Evolutionary conservation across 2,329 filamentous ascomycete species (phyloP).

Genomic region (Ophiostoma fasciatum): DNA sequence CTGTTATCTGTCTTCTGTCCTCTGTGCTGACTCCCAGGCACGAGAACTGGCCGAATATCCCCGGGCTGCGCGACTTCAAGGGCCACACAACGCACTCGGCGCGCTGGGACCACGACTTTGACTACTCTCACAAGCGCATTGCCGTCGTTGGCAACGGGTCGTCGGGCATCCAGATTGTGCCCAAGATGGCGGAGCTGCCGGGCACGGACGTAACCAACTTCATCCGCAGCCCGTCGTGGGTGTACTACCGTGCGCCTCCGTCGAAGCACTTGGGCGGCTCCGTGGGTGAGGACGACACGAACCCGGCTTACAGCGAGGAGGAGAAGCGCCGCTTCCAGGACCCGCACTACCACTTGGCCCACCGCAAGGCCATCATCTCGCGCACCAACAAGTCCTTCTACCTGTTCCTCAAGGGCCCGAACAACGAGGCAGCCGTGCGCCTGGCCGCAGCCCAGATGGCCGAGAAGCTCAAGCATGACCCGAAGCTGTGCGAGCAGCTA

Average conservation of each 20-base stretch:
- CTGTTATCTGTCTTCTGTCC: too few species aligned
- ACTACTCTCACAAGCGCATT: slow-evolving; percentile 17
- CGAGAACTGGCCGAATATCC: slow-evolving; percentile 4
- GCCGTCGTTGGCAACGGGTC: slow-evolving; percentile 25
- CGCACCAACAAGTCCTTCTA: slow-evolving; percentile 4
- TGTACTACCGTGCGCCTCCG: slow-evolving; percentile 3
- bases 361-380: slow-evolving; percentile 3
- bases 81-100: slow-evolving; percentile 16
- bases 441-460: slow-evolving; percentile 2
- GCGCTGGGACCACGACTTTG: slow-evolving; percentile 15
- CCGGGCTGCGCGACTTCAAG: slow-evolving; percentile 14
- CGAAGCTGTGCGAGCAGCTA: slow-evolving; percentile 3
- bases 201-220: slow-evolving; percentile 2
- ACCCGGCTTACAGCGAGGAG: slow-evolving; percentile 2
- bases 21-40: not conserved
- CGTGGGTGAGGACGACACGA: slow-evolving; percentile 1
- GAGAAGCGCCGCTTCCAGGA: slow-evolving; percentile 2
- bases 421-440: slow-evolving; percentile 1
- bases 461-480: slow-evolving; percentile 1
- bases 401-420: slow-evolving; percentile 3
- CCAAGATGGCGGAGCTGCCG: slow-evolving; percentile 3
- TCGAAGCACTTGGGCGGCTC: not conserved
- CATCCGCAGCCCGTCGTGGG: slow-evolving; percentile 1
- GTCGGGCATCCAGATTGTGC: slow-evolving; percentile 16
- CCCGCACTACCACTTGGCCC: slow-evolving; percentile 3